Evolutionary conservation across 495 filamentous ascomycete genomes (phyloP).

Genomic region (Neurospora discreta): DNA sequence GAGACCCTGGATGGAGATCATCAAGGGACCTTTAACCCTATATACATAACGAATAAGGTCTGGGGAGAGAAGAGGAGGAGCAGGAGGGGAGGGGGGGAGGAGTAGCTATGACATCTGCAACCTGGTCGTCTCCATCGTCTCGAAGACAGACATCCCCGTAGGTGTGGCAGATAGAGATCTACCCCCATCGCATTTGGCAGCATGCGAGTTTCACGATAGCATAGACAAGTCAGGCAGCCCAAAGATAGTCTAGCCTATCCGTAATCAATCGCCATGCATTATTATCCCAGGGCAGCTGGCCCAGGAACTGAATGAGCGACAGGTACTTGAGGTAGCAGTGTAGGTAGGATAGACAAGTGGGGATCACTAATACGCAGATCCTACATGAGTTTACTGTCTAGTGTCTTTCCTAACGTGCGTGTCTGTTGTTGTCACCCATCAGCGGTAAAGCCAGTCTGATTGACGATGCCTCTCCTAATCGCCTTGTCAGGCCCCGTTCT

Average conservation of each 20-base stretch:
- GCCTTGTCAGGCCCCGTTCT: background rate
- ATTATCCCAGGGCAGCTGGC: background rate
- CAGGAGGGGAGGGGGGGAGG: background rate
- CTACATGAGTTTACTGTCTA: background rate
- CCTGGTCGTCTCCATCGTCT: background rate
- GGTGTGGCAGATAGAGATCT: background rate
- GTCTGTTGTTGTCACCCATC: background rate
- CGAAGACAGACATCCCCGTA: background rate
- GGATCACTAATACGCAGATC: background rate
- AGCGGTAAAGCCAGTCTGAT: background rate
- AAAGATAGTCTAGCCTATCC: background rate
- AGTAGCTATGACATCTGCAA: background rate
- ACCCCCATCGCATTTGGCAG: background rate
- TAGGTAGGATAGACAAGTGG: background rate
- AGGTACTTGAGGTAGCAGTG: background rate
- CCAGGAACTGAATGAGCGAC: background rate
- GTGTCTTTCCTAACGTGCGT: background rate
- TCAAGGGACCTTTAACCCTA: background rate
- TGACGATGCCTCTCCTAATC: background rate
- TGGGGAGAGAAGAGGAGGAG: background rate
- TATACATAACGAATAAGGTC: background rate
- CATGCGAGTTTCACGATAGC: background rate
- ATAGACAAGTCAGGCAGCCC: background rate
- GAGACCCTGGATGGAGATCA: constrained; percentile 4
- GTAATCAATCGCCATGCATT: background rate